Evolutionary conservation across 352 stramenopile species (phyloP), one percentile per base, ranked within the genome.

Genomic region (Pythium brachiatum): DNA sequence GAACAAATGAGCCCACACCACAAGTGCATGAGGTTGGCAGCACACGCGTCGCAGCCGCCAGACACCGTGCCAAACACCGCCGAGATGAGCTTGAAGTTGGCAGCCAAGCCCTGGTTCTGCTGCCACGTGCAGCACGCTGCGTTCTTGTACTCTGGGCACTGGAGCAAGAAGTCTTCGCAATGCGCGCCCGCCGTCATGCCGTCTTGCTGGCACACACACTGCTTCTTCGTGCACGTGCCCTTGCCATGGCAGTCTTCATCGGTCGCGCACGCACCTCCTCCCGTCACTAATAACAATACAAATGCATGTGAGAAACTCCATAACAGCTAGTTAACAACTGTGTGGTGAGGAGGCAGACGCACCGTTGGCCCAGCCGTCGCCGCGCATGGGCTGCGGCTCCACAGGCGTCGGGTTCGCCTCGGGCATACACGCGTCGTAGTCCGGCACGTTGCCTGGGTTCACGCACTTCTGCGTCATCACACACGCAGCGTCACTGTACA

Each of bases 1-100:
- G 87, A 92, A 56, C 89, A 96, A 52, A 94, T 72, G 44, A 96
- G 65, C 1, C 84, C 81, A 60, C 89, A 96, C 89, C 89, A 96
- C 20, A 96, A 64, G 47, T 79, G 85, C 63, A 96, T 88, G 27
- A 96, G 58, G 65, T 96, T 96, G 23, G 75, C 76, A 4, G 87
- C 89, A 53, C 81, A 96, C 21, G 76, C 84, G 69, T 90, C 85
- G 55, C 83, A 96, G 54, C 85, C 85, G 39, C 85, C 85, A 1
- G 69, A 71, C n/a, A 62, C 76, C 58, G 89, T 88, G 56, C 76
- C 83, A 66, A 94, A 94, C 25, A 91, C 72, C 25, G 61, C 79
- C 39, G 78, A 75, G 16, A 94, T 29, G 12, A 94, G 65, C 72
- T 89, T 84, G 59, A 94, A 94, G 66, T 96, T 96, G 64, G 94